Conservation (phyloP, 805 yeast species). For the Metschnikowia noctiluminum region DNA sequence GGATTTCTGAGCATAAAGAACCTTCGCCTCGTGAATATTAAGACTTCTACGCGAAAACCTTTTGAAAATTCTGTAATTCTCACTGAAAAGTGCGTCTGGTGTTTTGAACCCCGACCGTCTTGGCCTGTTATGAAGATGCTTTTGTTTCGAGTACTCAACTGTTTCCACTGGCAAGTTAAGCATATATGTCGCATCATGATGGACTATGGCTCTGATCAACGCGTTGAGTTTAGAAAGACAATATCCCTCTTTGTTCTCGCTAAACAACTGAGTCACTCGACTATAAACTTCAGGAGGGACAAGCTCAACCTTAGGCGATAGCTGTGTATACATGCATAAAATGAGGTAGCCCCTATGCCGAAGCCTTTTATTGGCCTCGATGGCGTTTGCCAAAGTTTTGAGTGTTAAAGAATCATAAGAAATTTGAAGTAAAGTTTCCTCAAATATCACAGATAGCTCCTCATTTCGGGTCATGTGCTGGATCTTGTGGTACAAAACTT, state of each 20-base stretch:
- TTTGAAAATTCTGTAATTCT: slow-evolving; percentile 16
- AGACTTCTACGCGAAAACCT: slow-evolving; percentile 9
- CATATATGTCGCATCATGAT: slow-evolving; percentile 11
- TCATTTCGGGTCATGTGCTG: slow-evolving; percentile 4
- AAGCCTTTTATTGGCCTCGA: slow-evolving; percentile 9
- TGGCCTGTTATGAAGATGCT: not conserved
- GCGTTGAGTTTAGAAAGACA: not conserved
- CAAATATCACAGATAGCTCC: slow-evolving; percentile 3
- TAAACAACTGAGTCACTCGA: slow-evolving; percentile 5
- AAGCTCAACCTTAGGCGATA: not conserved
- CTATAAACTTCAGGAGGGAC: slow-evolving; percentile 14
- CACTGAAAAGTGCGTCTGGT: slow-evolving; percentile 7
- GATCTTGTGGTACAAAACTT: slow-evolving; percentile 21
- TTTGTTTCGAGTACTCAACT: not conserved
- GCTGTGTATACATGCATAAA: slow-evolving; percentile 5
- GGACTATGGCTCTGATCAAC: slow-evolving; percentile 14
- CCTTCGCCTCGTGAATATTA: slow-evolving; percentile 13
- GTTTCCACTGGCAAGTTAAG: slow-evolving; percentile 11
- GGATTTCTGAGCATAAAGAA: slow-evolving; percentile 5
- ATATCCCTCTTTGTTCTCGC: slow-evolving; percentile 6
- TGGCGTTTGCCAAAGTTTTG: slow-evolving; percentile 10
- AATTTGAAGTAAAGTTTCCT: not conserved
- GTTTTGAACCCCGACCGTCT: slow-evolving; percentile 2
- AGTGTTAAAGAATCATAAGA: slow-evolving; percentile 11
- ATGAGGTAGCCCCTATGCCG: slow-evolving; percentile 3